Conservation (phyloP, 768 basidiomycete species). For the Xerocomus potaroensis region DNA sequence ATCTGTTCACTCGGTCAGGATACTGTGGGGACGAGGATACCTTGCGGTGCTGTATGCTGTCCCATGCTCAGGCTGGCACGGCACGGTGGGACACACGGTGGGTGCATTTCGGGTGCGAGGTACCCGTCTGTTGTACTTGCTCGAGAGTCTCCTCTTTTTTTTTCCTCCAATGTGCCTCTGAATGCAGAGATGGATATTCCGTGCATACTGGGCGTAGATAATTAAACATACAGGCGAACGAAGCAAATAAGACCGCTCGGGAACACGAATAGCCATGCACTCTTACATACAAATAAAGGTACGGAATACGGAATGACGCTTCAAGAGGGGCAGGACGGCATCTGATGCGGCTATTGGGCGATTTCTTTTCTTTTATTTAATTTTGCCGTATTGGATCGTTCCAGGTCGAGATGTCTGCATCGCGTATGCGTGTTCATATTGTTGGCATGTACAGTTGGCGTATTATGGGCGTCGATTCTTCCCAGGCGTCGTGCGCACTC, state of each 20-base stretch:
- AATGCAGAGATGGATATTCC: too few species aligned
- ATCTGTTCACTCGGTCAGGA: constrained; percentile 3
- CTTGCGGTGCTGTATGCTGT: too few species aligned
- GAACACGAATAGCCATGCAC: too few species aligned
- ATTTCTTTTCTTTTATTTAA: not conserved
- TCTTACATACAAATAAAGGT: constrained; percentile 1
- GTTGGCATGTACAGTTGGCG: not conserved
- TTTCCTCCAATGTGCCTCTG: too few species aligned
- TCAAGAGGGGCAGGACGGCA: too few species aligned
- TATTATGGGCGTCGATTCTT: not conserved
- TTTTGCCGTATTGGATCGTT: too few species aligned
- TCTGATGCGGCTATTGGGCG: not conserved
- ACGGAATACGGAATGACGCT: not conserved
- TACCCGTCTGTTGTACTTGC: too few species aligned
- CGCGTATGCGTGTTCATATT: not conserved
- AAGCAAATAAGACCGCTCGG: too few species aligned
- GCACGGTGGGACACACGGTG: not conserved
- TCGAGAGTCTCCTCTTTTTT: not conserved
- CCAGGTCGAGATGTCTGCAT: not conserved
- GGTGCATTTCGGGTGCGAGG: not conserved
- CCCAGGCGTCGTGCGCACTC: not conserved
- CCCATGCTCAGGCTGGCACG: too few species aligned
- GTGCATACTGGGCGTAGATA: too few species aligned
- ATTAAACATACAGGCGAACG: not conserved
- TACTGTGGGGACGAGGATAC: not conserved